Percentiles rank a stretch among this genome's conserved stretches.
phyloP scores from a whole-genome alignment of 768 basidiomycete species.

The Leccinellum luteum region DNA sequence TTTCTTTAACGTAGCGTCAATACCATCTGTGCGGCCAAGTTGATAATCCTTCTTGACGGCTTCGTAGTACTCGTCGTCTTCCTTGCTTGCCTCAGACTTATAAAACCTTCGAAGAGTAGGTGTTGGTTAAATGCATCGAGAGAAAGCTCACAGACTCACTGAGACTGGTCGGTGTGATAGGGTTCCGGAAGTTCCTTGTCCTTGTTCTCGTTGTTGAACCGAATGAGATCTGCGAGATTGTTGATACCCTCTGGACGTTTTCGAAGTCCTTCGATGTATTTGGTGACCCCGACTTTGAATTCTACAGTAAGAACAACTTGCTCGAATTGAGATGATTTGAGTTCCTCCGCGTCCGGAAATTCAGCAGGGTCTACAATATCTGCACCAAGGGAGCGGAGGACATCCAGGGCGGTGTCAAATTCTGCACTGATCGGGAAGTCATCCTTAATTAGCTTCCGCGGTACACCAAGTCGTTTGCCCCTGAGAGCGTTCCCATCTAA shows the following conservation, averaged over 20 bases:
- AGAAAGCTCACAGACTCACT: slow-evolving; percentile 20
- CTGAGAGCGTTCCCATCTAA: slow-evolving; percentile 45
- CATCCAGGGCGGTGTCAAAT: slow-evolving; percentile 39
- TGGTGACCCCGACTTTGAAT: slow-evolving; percentile 59
- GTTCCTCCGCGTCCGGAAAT: slow-evolving; percentile 51
- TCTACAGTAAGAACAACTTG: slow-evolving; percentile 51
- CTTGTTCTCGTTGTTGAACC: slow-evolving; percentile 52
- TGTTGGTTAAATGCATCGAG: not conserved
- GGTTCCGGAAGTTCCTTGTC: slow-evolving; percentile 43
- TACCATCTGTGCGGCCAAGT: slow-evolving; percentile 50
- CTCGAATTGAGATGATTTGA: slow-evolving; percentile 47
- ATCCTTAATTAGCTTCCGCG: slow-evolving; percentile 33
- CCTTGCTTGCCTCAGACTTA: slow-evolving; percentile 20
- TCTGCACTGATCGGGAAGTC: slow-evolving; percentile 28
- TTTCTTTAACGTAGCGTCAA: slow-evolving; percentile 48
- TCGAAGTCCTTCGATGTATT: slow-evolving; percentile 45
- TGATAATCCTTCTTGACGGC: slow-evolving; percentile 45
- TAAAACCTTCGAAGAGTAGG: slow-evolving; percentile 16
- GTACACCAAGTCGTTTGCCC: slow-evolving; percentile 56
- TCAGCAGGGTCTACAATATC: slow-evolving; percentile 63
- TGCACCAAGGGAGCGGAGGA: slow-evolving; percentile 40
- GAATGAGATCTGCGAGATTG: slow-evolving; percentile 54
- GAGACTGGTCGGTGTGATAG: slow-evolving; percentile 35
- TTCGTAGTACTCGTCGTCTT: slow-evolving; percentile 37
- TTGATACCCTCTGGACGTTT: slow-evolving; percentile 56